Percentiles rank a stretch among this genome's conserved stretches.
Conservation (phyloP, 495 filamentous ascomycete species). For the Penicillium daleae region DNA sequence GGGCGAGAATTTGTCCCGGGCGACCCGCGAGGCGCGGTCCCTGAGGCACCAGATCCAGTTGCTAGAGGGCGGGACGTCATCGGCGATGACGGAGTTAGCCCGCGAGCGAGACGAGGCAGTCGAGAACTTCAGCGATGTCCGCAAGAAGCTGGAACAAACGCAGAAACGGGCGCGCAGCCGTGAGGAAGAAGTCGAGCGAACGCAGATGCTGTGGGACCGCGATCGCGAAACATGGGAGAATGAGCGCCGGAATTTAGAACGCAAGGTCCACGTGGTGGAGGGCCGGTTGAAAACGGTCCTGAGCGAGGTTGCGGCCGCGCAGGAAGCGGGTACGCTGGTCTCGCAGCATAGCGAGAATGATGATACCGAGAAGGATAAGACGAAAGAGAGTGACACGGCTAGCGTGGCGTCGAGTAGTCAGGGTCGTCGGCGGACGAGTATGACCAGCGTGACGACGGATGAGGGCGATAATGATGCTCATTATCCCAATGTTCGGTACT, state of each 20-base stretch:
- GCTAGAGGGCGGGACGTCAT: constrained; percentile 83
- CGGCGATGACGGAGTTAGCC: constrained; percentile 78
- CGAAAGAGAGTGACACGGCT: constrained; percentile 67
- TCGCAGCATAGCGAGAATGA: constrained; percentile 29
- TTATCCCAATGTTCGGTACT: constrained; percentile 61
- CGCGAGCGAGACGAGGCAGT: constrained; percentile 86
- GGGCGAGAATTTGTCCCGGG: constrained; percentile 59
- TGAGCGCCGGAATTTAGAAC: constrained; percentile 78
- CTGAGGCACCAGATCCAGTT: constrained; percentile 83
- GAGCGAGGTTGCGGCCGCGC: constrained; percentile 78
- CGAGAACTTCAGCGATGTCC: constrained; percentile 71
- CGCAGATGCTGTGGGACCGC: constrained; percentile 74
- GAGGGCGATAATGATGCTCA: constrained; percentile 41
- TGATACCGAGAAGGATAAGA: constrained; percentile 41
- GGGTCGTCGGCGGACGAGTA: constrained; percentile 55
- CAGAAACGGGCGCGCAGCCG: constrained; percentile 78
- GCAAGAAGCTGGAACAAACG: constrained; percentile 73
- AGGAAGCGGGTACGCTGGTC: constrained; percentile 52
- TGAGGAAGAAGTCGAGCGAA: constrained; percentile 81
- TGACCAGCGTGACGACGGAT: constrained; percentile 66
- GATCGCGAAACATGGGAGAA: constrained; percentile 84
- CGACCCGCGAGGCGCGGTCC: constrained; percentile 73
- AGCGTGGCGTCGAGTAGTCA: constrained; percentile 80
- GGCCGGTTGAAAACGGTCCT: constrained; percentile 80
- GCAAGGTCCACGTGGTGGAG: constrained; percentile 84